Base-by-base conservation (phyloP, 2,329 filamentous ascomycete species). In the Pezicula rhizophila region DNA sequence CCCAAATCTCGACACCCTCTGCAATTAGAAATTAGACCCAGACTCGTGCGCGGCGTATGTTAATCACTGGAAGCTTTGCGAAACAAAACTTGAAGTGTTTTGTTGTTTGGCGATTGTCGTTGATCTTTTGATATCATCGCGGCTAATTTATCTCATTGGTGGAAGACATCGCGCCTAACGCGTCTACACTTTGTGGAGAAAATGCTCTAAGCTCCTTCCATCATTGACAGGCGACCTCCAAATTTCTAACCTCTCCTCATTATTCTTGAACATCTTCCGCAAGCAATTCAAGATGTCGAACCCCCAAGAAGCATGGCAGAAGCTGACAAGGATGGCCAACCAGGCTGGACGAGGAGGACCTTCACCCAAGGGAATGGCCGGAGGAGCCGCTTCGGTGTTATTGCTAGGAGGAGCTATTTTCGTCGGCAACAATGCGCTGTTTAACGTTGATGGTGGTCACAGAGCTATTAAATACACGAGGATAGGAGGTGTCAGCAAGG, bases 391-490 rank as follows among this genome's bases (percentile, higher is more conserved):
- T 50, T 72, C 71, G 45, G 62, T 82, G 48, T 58, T 82, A 35
- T 57, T 81, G 33, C 68, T 83, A 23, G 74, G 74, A 56, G 75
- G 78, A 57, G 74, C 75, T 53, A 68, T 73, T 52, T 67, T 78
- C 54, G 57, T 80, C 45, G 72, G 76, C 56, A 79, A 83, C 59
- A 63, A 66, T 66, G 77, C 81, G 40, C 74, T 85, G 5, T 85
- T 85, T 75, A 85, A 85, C 73, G 93, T 99, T 62, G 93, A 99
- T 66, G 93, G 93, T 84, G 93, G 93, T 74, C 93, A 97, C 71
- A 85, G 93, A 66, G 93, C 93, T 57, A 99, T 99, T 79, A 99
- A 99, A 72, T 99, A 99, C 75, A 90, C 86, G 62, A 85, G 91
- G 68, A 64, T 96, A 70, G 88, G 82, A 64, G 93, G 93, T 76